Evolutionary conservation across 352 stramenopile genomes (phyloP).

Genomic region (Globisporangium nodosum): DNA sequence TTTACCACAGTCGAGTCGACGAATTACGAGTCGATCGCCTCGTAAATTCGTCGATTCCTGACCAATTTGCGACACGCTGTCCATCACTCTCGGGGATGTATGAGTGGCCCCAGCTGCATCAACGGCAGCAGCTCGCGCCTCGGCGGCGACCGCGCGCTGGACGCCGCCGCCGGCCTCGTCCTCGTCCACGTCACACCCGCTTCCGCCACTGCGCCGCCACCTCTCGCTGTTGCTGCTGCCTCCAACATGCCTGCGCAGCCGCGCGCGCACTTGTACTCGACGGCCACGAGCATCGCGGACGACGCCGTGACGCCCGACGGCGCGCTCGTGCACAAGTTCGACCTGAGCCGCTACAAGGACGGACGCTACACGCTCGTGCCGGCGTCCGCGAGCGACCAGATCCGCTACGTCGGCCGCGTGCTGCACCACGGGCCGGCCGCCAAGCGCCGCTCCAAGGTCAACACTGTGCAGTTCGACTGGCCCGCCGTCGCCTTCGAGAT

Average conservation of each 20-base stretch:
- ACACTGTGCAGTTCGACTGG: conserved; percentile 87
- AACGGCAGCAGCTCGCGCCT: not conserved
- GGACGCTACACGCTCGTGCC: conserved; percentile 58
- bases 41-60: not conserved
- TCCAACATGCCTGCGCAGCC: conserved; percentile 12
- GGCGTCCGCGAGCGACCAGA: conserved; percentile 63
- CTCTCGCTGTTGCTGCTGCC: conserved; percentile 2
- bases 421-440: conserved; percentile 63
- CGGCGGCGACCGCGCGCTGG: no score
- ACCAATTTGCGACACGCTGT: not conserved
- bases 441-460: conserved; percentile 72
- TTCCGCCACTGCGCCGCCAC: conserved; percentile 4
- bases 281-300: conserved; percentile 27
- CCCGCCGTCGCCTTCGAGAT: conserved; percentile 62
- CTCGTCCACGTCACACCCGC: conserved; percentile 6
- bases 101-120: not conserved
- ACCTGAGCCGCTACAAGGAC: conserved; percentile 74
- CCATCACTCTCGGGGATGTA: not conserved
- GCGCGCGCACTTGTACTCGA: conserved; percentile 19
- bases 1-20: not conserved
- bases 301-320: conserved; percentile 15
- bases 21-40: not conserved
- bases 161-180: not conserved
- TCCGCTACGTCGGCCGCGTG: conserved; percentile 68
- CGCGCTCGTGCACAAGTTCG: conserved; percentile 70